A percentile compares a stretch with the other conserved stretches of the same genome.
These are phyloP conservation scores for Bipolaris cookei DNA, from an alignment of 2,329 filamentous ascomycete species.

Conservation along the genomic window DNA sequence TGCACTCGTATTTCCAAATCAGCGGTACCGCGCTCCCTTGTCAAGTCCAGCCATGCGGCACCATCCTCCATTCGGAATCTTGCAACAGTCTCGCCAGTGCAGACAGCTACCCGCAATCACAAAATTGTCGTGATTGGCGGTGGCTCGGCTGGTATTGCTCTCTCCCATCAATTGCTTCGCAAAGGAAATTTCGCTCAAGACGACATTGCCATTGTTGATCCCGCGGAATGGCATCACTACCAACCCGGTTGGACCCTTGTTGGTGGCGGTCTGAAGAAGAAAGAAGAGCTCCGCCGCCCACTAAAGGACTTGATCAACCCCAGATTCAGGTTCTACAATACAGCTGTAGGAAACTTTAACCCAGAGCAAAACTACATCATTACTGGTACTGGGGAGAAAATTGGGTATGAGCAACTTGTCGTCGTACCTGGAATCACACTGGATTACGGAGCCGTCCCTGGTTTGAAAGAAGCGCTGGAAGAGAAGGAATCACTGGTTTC, in stretches of 20 bases:
- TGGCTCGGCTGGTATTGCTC: conserved; percentile 68
- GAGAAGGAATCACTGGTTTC: conserved; percentile 45
- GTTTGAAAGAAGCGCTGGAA: conserved; percentile 46
- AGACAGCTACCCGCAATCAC: conserved; percentile 56
- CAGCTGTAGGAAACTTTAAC: conserved; percentile 57
- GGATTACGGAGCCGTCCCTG: conserved; percentile 40
- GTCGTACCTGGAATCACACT: conserved; percentile 59
- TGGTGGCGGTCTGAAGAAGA: conserved; percentile 68
- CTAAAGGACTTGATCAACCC: conserved; percentile 61
- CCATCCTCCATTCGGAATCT: conserved; percentile 17
- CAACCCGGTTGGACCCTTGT: conserved; percentile 75
- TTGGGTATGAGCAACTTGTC: conserved; percentile 69
- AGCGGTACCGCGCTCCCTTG: neutral
- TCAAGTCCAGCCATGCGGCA: conserved; percentile 2
- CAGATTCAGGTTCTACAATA: conserved; percentile 67
- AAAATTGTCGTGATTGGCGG: conserved; percentile 71
- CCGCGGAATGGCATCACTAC: conserved; percentile 68
- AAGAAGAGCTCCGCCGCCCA: conserved; percentile 62
- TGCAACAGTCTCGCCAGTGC: conserved; percentile 38
- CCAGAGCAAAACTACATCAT: conserved; percentile 65
- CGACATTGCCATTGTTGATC: conserved; percentile 70
- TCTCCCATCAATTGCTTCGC: conserved; percentile 71
- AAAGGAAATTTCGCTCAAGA: conserved; percentile 62
- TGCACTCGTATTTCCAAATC: neutral
- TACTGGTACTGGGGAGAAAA: conserved; percentile 61